phyloP scores from a whole-genome alignment of 2,329 filamentous ascomycete species.

The Ceratocystis albifundus region DNA sequence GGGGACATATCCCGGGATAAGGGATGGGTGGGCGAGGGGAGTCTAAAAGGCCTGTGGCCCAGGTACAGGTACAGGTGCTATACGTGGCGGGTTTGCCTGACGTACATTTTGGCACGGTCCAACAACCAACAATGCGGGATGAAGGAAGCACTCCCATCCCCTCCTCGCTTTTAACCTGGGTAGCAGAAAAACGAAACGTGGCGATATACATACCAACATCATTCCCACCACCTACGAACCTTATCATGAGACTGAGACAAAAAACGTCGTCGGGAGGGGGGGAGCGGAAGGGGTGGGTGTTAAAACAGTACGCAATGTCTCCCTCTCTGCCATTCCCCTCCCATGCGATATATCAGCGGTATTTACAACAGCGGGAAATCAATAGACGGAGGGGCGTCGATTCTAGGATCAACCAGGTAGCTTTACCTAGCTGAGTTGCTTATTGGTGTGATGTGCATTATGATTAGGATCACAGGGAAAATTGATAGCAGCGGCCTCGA shows the following conservation, averaged over 20 bases:
- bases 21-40: not conserved
- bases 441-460: constrained; percentile 1
- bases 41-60: too few relatives aligned
- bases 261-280: not conserved
- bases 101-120: not conserved
- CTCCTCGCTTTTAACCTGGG: not conserved
- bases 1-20: not conserved
- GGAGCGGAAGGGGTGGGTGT: not conserved
- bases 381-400: not conserved
- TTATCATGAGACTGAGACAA: constrained; percentile 9
- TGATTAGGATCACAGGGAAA: not conserved
- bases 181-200: not conserved
- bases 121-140: not conserved
- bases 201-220: constrained; percentile 1
- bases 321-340: not conserved
- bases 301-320: not conserved
- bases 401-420: not conserved
- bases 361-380: not conserved
- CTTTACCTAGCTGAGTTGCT: not conserved
- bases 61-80: not conserved
- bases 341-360: not conserved
- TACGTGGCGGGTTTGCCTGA: not conserved
- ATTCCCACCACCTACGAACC: not conserved
- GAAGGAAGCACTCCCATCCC: not conserved
- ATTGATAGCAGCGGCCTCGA: not conserved